Base-by-base conservation (phyloP, 495 filamentous ascomycete species). In the Daldinia vernicosa region DNA sequence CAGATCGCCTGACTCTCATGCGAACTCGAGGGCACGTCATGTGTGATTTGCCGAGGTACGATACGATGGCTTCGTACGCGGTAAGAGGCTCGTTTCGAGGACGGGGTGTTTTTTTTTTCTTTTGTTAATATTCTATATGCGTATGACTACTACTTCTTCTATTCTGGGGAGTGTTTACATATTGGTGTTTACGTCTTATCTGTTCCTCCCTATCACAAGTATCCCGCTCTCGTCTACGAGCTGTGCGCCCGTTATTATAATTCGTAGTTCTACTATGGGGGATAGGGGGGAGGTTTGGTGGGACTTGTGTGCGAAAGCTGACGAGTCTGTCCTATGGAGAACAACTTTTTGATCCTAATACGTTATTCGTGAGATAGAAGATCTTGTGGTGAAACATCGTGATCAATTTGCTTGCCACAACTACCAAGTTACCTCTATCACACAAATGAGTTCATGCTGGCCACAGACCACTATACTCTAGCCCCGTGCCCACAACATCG, bases 301-400 rank as follows among this genome's bases (percentile, higher is more conserved):
- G n/a, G 24, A 22, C 43, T 11, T 47, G 43, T 47, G 43, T 47
- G 19, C 26, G 50, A 52, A 7, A 12, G 24, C 12, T 14, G 50
- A 53, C 15, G 50, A 43, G 24, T 37, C 28, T n/a, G 39, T 39
- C 15, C 59, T 26, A 28, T 3, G 50, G 12, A 5, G 5, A 30
- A 4, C 50, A 12, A 17, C 17, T 9, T 24, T 22, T 53, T 26
- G 50, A 15, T 50, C 27, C 51, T 15, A n/a, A 11, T 60, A 45
- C 56, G 27, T 51, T 37, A 51, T 60, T 64, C 28, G 67, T 17
- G 67, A 65, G 67, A 70, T 56, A 70, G 24, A 35, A 64, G 45
- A 60, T 60, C 37, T 37, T 35, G 35, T 55, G 37, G 60, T 28
- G 54, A 59, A 40, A 64, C 50, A 26, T 22, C 33, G 50, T 24